Base-by-base conservation (phyloP, 2,329 filamentous ascomycete genomes). In the Decorospora gaudefroyi region DNA sequence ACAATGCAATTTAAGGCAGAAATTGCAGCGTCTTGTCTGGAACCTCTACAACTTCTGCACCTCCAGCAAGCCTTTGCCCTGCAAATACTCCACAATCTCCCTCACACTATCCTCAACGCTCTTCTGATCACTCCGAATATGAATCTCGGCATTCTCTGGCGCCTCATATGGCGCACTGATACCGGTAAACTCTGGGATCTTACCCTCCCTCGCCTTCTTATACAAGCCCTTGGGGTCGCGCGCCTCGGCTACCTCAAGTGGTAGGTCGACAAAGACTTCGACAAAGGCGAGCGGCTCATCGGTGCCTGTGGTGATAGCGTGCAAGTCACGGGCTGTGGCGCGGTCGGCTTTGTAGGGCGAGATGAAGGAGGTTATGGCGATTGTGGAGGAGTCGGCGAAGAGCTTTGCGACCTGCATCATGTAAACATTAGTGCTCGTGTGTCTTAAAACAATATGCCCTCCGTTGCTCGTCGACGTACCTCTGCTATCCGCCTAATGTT, bases 121-220 rank as follows among this genome's bases (percentile, higher is more conserved):
- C 65, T 84, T 82, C 77, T 92, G 80, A 65, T 90, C 83, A 31
- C 88, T 95, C 74, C 83, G 81, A 68, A 99, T 88, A 59, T 87
- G 85, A 58, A 99, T 87, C 78, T 99, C 93, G 1, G 93, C 82
- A 46, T 84, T 83, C 69, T 85, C 77, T 4, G 93, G 93, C 50
- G 84, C 88, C 81, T 99, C 93, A 70, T 99, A 99, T 1, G 93
- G 93, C 19, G 92, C 90, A 57, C 86, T 91, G 64, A 97, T 90
- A 42, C 93, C 93, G 1, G 93, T 99, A 70, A 99, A 99, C 60
- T 97, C 90, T 74, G 95, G 93, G 74, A 97, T 97, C 72, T 95
- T 84, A 30, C 93, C 93, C 37, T 88, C 86, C 30, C 92, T 79
- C 9, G 93, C 93, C 82, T 96, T 96, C 81, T 96, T 96, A 77